Base-by-base conservation (phyloP, 371 early-diverging fungal species). In the Mortierella sp. region DNA sequence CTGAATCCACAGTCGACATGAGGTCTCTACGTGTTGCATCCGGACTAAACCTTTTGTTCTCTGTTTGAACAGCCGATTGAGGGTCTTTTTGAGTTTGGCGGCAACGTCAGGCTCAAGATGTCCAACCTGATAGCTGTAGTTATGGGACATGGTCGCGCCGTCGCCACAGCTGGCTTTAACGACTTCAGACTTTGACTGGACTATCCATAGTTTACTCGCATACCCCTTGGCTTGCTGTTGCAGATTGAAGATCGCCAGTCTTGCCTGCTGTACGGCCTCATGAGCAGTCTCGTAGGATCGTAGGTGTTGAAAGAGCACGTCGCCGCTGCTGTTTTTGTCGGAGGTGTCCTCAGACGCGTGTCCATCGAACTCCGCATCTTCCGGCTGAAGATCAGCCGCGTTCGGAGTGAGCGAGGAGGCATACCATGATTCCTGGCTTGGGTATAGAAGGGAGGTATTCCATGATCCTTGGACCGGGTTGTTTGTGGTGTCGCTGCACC, bases 1-100 rank as follows among this genome's bases (percentile, higher is more conserved):
- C 51, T 87, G 84, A n/a, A 88, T 83, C 79, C 84, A 86, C 15
- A 85, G 70, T 26, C 80, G 80, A 46, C 80, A 60, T 50, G 86
- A 55, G 21, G 84, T 80, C 32, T 79, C 75, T 37, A 82, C 81
- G 41, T 66, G 79, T 26, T 79, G 69, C 17, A 52, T 50, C 15
- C 60, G 71, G 37, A 67, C 54, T 32, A 82, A 68, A 6, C 54
- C 39, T n/a, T 68, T 60, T 42, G 75, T 72, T 44, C 68, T 46
- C 24, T 83, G 79, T 14, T 60, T 62, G 21, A 63, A 66, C 15
- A 79, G 50, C 15, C 75, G 78, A 8, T 58, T 46, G 21, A 83
- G 50, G 0, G 78, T 53, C 4, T 79, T 76, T 12, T 82, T 71
- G 4, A 82, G 58, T 32, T 73, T 81, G 8, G 65, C 37, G 4